phyloP scores from a whole-genome alignment of 2,329 filamentous ascomycete species.

The Paracamarosporium sp. region DNA sequence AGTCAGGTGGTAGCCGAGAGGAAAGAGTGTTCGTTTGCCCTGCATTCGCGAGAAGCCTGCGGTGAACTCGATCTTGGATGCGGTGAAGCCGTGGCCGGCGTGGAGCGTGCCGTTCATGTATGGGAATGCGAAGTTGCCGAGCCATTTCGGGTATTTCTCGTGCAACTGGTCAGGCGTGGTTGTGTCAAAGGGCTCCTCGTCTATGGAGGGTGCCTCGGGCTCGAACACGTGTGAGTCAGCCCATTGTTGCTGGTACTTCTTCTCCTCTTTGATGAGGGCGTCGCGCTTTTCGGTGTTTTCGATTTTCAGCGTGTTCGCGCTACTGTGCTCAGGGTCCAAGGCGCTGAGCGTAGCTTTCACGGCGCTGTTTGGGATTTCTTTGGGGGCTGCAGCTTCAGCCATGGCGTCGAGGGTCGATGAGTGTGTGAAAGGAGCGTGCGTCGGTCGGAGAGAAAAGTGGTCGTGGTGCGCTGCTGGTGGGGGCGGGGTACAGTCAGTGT shows the following conservation, averaged over 20 bases:
- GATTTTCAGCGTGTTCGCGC: constrained; percentile 69
- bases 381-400: constrained; percentile 38
- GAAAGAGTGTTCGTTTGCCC: constrained; percentile 85
- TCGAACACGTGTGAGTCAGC: constrained; percentile 80
- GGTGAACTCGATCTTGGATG: constrained; percentile 91
- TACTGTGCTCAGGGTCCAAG: constrained; percentile 61
- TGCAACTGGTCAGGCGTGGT: constrained; percentile 78
- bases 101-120: constrained; percentile 66
- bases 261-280: constrained; percentile 80
- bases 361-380: constrained; percentile 49
- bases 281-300: constrained; percentile 88
- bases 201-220: constrained; percentile 78
- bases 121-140: constrained; percentile 75
- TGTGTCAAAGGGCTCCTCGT: constrained; percentile 77
- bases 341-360: constrained; percentile 59
- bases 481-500: not conserved
- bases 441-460: constrained; percentile 1
- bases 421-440: constrained; percentile 4
- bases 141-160: constrained; percentile 87
- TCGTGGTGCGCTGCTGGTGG: not conserved
- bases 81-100: constrained; percentile 90
- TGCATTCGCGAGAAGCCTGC: constrained; percentile 88
- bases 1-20: constrained; percentile 93
- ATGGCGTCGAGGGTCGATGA: constrained; percentile 25
- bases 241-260: constrained; percentile 91